Conservation (phyloP, 2,329 filamentous ascomycete genomes). For the Xylariaceae sp. region DNA sequence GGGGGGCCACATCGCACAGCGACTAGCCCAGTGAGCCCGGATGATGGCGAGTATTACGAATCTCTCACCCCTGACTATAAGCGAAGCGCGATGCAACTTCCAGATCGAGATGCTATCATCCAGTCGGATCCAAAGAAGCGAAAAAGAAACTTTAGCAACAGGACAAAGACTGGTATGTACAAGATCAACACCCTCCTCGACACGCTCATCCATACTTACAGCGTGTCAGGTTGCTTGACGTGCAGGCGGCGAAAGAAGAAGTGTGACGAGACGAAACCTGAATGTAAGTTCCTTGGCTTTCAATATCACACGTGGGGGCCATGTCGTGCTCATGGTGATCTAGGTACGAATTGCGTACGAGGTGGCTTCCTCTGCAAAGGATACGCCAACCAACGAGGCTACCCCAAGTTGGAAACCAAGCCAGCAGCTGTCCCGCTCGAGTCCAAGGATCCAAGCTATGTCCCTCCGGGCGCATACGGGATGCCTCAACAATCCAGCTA, state of each 20-base stretch:
- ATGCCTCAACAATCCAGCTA: conserved; percentile 44
- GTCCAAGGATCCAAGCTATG: conserved; percentile 70
- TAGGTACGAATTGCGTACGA: conserved; percentile 84
- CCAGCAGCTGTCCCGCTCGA: conserved; percentile 70
- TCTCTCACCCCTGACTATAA: conserved; percentile 44
- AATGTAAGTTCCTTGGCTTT: conserved; percentile 61
- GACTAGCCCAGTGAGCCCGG: conserved; percentile 46
- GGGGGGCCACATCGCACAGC: conserved; percentile 42
- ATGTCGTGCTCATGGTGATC: conserved; percentile 16
- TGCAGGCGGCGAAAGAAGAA: conserved; percentile 95
- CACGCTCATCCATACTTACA: conserved; percentile 3
- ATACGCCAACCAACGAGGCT: conserved; percentile 78
- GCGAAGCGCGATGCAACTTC: conserved; percentile 45
- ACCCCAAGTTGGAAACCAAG: conserved; percentile 72
- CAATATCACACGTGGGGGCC: not conserved
- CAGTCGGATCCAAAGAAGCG: conserved; percentile 64
- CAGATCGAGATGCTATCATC: conserved; percentile 49
- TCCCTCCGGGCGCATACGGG: conserved; percentile 57
- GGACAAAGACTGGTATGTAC: conserved; percentile 69
- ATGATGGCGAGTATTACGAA: conserved; percentile 45
- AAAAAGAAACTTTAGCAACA: conserved; percentile 84
- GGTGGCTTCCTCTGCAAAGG: conserved; percentile 90
- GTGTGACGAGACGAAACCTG: conserved; percentile 89
- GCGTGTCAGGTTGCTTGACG: conserved; percentile 62
- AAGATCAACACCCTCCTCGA: not conserved